Conservation (phyloP, 2,329 filamentous ascomycete genomes). For the Exophiala dermatitidis region DNA sequence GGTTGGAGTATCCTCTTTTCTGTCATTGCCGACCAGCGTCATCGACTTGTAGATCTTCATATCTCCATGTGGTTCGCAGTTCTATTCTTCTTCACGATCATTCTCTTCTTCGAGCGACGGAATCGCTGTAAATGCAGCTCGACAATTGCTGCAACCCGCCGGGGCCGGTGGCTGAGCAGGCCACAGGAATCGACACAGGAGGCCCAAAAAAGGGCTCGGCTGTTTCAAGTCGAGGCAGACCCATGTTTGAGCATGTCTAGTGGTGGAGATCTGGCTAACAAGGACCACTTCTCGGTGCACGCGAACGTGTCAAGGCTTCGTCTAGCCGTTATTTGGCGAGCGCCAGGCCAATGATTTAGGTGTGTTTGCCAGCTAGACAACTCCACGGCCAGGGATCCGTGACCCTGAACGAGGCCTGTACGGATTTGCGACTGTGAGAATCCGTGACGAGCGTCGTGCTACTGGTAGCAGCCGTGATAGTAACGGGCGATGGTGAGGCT, state of each 20-base stretch:
- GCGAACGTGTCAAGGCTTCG: conserved; percentile 9
- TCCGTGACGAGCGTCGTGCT: background rate
- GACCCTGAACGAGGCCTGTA: background rate
- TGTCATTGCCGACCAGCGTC: background rate
- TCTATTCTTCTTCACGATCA: background rate
- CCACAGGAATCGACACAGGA: conserved; percentile 10
- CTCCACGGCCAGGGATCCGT: background rate
- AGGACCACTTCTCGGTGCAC: conserved; percentile 3
- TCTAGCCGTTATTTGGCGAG: background rate
- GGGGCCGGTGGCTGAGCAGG: background rate
- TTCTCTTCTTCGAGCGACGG: background rate
- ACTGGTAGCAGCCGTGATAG: background rate
- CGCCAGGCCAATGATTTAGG: conserved; percentile 6
- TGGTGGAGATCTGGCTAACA: conserved; percentile 6
- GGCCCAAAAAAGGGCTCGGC: conserved; percentile 1
- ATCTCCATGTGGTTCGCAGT: background rate
- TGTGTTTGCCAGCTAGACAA: conserved; percentile 3
- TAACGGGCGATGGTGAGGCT: background rate
- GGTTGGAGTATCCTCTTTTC: background rate
- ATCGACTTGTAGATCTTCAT: background rate
- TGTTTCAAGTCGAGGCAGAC: conserved; percentile 17
- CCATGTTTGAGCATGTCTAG: conserved; percentile 6
- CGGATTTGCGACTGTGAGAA: conserved; percentile 1
- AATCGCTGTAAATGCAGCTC: background rate
- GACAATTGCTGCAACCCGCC: background rate